These are phyloP conservation scores for Yueomyces sp. DNA, from an alignment of 1,139 yeast genomes.

Conservation along the genomic window DNA sequence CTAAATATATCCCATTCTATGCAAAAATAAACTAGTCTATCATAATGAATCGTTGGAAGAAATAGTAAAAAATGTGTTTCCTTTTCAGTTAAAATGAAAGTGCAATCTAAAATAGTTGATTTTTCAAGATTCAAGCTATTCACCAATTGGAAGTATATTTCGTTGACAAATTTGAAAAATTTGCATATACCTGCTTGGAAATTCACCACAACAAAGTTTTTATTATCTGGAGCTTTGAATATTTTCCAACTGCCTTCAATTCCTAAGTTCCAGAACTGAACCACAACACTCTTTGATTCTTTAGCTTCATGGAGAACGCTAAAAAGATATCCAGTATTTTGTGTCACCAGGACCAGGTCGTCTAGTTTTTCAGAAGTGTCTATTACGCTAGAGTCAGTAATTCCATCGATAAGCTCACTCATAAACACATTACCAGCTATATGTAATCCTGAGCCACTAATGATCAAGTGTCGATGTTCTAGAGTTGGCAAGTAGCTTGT, in stretches of 20 bases:
- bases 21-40: slow-evolving; percentile 13
- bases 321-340: slow-evolving; percentile 8
- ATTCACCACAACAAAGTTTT: slow-evolving; percentile 11
- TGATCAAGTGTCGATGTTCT: slow-evolving; percentile 21
- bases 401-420: slow-evolving; percentile 4
- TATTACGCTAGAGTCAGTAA: slow-evolving; percentile 6
- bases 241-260: slow-evolving; percentile 11
- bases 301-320: slow-evolving; percentile 6
- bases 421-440: slow-evolving; percentile 3
- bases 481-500: slow-evolving; percentile 23
- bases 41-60: slow-evolving; percentile 8
- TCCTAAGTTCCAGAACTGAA: slow-evolving; percentile 11
- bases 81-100: slow-evolving; percentile 5
- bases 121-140: slow-evolving; percentile 13
- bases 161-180: slow-evolving; percentile 10
- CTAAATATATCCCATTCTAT: slow-evolving; percentile 13
- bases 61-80: slow-evolving; percentile 10
- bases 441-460: slow-evolving; percentile 6
- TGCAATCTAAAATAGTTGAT: slow-evolving; percentile 6
- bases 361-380: slow-evolving; percentile 1
- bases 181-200: slow-evolving; percentile 9
- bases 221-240: slow-evolving; percentile 4
- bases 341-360: slow-evolving; percentile 8
- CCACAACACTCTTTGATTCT: slow-evolving; percentile 1
- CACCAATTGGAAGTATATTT: slow-evolving; percentile 8